Conservation (phyloP, 495 filamentous ascomycete genomes). For the Amorphotheca resinae region DNA sequence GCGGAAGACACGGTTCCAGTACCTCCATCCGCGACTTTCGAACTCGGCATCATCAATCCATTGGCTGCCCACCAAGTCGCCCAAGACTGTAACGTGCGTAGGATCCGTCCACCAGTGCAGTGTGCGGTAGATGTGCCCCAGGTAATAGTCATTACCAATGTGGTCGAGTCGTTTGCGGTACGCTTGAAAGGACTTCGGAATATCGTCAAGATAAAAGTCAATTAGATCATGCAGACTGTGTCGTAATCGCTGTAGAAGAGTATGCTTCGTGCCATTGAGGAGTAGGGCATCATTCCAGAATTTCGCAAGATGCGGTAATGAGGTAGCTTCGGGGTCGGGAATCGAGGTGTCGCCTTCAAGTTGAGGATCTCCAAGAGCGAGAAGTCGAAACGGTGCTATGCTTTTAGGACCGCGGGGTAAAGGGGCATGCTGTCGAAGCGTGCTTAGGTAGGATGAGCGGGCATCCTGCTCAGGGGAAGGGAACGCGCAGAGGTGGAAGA, state of each 20-base stretch:
- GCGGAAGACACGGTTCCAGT: conserved; percentile 71
- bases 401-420: conserved; percentile 19
- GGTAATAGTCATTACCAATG: conserved; percentile 87
- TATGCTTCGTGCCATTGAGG: conserved; percentile 23
- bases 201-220: conserved; percentile 45
- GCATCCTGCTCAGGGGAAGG: conserved; percentile 37
- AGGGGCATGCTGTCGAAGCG: conserved; percentile 18
- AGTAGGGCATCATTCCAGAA: conserved; percentile 39
- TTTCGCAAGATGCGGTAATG: conserved; percentile 43
- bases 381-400: conserved; percentile 67
- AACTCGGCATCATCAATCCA: conserved; percentile 89
- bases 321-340: conserved; percentile 43
- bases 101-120: conserved; percentile 68
- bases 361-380: conserved; percentile 88
- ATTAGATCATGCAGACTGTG: conserved; percentile 33
- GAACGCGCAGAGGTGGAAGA: conserved; percentile 70
- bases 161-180: conserved; percentile 73
- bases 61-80: conserved; percentile 90
- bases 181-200: conserved; percentile 47
- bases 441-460: conserved; percentile 31
- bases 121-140: conserved; percentile 85
- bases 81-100: conserved; percentile 80
- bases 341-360: conserved; percentile 87
- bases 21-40: conserved; percentile 50
- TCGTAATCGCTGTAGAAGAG: conserved; percentile 19